Evolutionary conservation across 768 basidiomycete species (phyloP).

Genomic region (Kwoniella pini): DNA sequence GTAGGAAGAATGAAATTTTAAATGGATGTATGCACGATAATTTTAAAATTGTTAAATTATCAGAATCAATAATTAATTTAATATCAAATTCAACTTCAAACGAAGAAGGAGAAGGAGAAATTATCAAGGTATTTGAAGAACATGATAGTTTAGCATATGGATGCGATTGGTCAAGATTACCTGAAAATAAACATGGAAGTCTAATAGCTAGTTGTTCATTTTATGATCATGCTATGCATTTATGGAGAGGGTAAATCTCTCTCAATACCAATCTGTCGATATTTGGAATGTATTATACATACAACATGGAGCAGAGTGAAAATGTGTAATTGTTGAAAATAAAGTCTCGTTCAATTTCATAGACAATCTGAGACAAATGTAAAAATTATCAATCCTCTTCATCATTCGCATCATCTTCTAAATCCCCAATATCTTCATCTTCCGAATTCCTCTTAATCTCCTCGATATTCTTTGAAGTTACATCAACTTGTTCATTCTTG

Average conservation of each 20-base stretch:
- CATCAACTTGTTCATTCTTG: not conserved
- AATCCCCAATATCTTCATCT: constrained; percentile 57
- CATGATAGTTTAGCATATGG: constrained; percentile 89
- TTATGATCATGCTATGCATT: constrained; percentile 80
- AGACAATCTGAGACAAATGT: no score
- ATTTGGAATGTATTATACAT: no score
- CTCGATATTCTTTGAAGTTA: constrained; percentile 24
- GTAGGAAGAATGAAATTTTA: constrained; percentile 72
- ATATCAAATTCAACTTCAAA: constrained; percentile 11
- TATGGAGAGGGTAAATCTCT: constrained; percentile 67
- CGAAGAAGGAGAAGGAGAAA: constrained; percentile 33
- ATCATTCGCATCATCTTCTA: constrained; percentile 53
- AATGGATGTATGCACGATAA: constrained; percentile 99
- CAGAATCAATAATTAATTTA: not conserved
- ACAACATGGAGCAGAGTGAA: no score
- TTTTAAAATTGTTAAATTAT: constrained; percentile 75
- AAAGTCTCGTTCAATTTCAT: no score
- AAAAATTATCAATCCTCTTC: constrained; percentile 64
- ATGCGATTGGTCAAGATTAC: constrained; percentile 75
- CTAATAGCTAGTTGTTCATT: constrained; percentile 79
- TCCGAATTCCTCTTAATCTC: constrained; percentile 22
- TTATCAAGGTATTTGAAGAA: constrained; percentile 66
- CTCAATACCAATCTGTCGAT: no score
- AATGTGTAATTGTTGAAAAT: no score
- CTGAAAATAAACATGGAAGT: constrained; percentile 23